Conservation (phyloP, 2,329 filamentous ascomycete genomes). For the Phoma sp. region DNA sequence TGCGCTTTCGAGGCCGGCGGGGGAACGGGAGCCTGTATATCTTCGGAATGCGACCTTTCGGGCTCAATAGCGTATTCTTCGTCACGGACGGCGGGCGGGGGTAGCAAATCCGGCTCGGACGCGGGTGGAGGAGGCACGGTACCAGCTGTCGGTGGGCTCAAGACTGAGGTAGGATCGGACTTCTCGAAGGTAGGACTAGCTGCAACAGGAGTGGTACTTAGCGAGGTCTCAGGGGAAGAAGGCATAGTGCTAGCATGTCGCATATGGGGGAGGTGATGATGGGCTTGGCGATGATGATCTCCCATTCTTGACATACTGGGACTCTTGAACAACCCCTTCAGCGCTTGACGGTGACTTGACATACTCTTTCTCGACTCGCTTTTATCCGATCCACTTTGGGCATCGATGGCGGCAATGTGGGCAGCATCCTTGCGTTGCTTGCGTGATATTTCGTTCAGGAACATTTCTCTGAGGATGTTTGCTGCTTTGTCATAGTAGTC, state of each 20-base stretch:
- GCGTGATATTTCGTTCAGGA: conserved; percentile 77
- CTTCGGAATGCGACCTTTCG: conserved; percentile 40
- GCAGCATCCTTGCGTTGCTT: conserved; percentile 56
- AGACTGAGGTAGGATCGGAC: conserved; percentile 26
- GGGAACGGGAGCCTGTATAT: conserved; percentile 47
- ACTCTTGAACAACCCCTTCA: conserved; percentile 68
- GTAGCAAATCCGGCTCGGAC: conserved; percentile 43
- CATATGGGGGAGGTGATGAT: conserved; percentile 46
- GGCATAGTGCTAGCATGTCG: conserved; percentile 44
- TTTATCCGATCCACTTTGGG: conserved; percentile 28
- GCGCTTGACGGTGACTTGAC: conserved; percentile 48
- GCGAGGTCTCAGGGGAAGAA: conserved; percentile 54
- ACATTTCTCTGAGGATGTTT: conserved; percentile 84
- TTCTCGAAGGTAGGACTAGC: conserved; percentile 53
- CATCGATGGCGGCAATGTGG: conserved; percentile 44
- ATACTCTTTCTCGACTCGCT: conserved; percentile 42
- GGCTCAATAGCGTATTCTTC: conserved; percentile 27
- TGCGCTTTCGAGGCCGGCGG: conserved; percentile 77
- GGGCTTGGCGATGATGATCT: conserved; percentile 49
- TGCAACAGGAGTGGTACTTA: conserved; percentile 50
- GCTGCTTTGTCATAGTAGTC: conserved; percentile 96
- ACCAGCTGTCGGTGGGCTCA: conserved; percentile 23
- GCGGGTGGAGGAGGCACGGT: conserved; percentile 24
- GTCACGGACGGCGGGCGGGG: conserved; percentile 35
- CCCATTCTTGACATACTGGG: conserved; percentile 68